phyloP scores from a whole-genome alignment of 2,329 filamentous ascomycete species.

The Purpureocillium lavendulum region DNA sequence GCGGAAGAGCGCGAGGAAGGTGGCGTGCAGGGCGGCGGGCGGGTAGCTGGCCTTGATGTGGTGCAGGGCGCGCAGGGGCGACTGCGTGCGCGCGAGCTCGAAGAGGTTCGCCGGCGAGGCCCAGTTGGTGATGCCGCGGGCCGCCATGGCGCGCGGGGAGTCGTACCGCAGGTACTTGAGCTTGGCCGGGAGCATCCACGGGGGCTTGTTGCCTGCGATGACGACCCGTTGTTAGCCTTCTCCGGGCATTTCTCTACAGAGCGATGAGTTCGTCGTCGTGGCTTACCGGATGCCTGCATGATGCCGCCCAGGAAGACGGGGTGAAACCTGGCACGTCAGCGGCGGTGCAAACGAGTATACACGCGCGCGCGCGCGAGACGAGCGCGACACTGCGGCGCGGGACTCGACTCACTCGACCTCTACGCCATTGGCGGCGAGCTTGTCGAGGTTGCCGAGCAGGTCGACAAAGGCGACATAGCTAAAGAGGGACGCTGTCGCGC shows the following conservation, averaged over 20 bases:
- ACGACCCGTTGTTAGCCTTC: too few relatives aligned
- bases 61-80: conserved; percentile 58
- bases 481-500: conserved; percentile 51
- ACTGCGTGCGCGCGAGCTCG: conserved; percentile 30
- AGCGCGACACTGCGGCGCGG: too few relatives aligned
- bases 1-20: conserved; percentile 47
- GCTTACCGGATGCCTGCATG: conserved; percentile 47
- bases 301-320: conserved; percentile 66
- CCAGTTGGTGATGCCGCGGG: conserved; percentile 27
- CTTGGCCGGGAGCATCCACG: conserved; percentile 64
- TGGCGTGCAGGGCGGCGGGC: conserved; percentile 36
- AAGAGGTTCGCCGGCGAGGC: conserved; percentile 35
- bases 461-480: conserved; percentile 50
- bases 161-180: conserved; percentile 44
- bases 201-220: conserved; percentile 59
- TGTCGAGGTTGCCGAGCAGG: conserved; percentile 44
- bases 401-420: conserved; percentile 51
- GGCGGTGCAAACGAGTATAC: too few relatives aligned
- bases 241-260: too few relatives aligned
- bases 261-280: too few relatives aligned
- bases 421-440: conserved; percentile 50
- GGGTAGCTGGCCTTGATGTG: conserved; percentile 55
- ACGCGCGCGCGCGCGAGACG: too few relatives aligned
- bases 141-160: conserved; percentile 25
- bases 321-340: conserved; percentile 51